Base-by-base conservation (phyloP, 2,329 filamentous ascomycete species). In the Penicillium sp. region DNA sequence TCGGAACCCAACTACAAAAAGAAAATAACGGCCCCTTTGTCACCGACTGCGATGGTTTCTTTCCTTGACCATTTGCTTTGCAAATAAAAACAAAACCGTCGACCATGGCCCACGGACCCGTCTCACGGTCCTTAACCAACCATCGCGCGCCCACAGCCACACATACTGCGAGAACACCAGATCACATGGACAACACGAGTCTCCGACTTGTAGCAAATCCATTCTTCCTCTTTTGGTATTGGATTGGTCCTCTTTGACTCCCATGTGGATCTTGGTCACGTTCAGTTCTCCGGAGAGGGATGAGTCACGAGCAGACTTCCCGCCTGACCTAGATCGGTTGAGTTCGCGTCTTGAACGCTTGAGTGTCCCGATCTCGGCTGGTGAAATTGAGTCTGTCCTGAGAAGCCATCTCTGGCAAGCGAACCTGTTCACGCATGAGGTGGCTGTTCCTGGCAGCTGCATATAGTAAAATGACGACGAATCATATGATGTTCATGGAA, bases 171-270 rank as follows among this genome's bases (percentile, higher is more conserved):
- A 45, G 51, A 51, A 51, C 52, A 49, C 55, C 54, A 46, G 51
- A 48, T 48, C 54, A 52, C 52, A 56, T 51, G 59, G 54, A 48
- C 26, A 27, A 40, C 35, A 48, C 55, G 58, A 57, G 61, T 59
- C 48, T 44, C 47, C 46, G 64, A 64, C 64, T 67, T 60, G 64
- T 44, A 67, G 57, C 64, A 67, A 67, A n/a, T n/a, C 66, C 64
- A 67, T 64, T 51, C 58, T 58, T 42, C 37, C 41, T 31, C 33
- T 11, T 5, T 14, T 40, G 38, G 41, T 48, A 57, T 61, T 43
- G 60, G 62, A 67, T 65, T 67, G 63, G 64, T 66, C 63, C 53
- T 37, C 46, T 45, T 44, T 49, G 43, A 53, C 59, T 62, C 57
- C 59, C 58, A 54, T 56, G 47, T 49, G 48, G 52, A 50, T 42